These are phyloP conservation scores for Begonia masoniana DNA, from an alignment of 306 rosid genomes.

Conservation along the genomic window DNA sequence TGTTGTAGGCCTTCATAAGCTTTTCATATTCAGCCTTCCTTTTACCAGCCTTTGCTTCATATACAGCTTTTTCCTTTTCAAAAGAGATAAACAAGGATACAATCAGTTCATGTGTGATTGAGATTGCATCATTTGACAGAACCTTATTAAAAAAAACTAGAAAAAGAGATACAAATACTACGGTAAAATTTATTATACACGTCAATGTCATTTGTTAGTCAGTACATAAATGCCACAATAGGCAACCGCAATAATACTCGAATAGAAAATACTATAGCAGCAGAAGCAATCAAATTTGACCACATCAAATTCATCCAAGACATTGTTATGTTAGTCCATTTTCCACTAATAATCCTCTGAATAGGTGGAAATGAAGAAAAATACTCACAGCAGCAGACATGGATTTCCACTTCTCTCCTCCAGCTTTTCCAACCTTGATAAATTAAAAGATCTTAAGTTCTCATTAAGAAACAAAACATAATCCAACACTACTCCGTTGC, in stretches of 20 bases:
- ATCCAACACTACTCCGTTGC: neutral
- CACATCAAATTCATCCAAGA: too few relatives aligned
- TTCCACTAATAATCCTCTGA: too few relatives aligned
- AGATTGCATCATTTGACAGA: too few relatives aligned
- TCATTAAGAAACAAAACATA: neutral
- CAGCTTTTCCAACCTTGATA: slow-evolving; percentile 89
- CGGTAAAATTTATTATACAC: too few relatives aligned
- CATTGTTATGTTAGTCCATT: too few relatives aligned
- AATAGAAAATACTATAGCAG: too few relatives aligned
- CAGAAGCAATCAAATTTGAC: too few relatives aligned
- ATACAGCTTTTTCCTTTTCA: slow-evolving; percentile 76
- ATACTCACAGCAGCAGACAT: slow-evolving; percentile 45
- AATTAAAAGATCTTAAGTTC: neutral
- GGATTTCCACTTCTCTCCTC: slow-evolving; percentile 89
- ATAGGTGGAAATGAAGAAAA: slow-evolving; percentile 4
- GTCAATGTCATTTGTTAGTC: too few relatives aligned
- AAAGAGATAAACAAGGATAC: slow-evolving; percentile 10
- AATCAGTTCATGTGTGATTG: neutral
- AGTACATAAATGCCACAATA: too few relatives aligned
- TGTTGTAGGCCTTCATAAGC: slow-evolving; percentile 14
- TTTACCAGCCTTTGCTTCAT: slow-evolving; percentile 71
- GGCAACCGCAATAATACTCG: too few relatives aligned
- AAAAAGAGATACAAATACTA: too few relatives aligned
- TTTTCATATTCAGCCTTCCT: slow-evolving; percentile 29
- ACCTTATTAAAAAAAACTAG: too few relatives aligned